Conservation (phyloP, 805 yeast species). For the Metschnikowia vanudenii region DNA sequence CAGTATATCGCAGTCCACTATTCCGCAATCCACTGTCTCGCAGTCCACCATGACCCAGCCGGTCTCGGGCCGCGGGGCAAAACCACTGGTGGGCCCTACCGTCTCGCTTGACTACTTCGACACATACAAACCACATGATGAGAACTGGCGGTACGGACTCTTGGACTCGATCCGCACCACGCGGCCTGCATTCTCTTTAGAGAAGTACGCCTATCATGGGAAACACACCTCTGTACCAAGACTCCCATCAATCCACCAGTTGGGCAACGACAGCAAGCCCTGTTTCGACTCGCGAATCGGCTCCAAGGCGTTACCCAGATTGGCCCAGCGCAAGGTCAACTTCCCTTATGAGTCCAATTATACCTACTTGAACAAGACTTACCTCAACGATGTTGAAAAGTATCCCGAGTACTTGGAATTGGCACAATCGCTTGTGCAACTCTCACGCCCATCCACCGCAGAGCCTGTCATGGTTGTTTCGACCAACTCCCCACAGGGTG, state of each 20-base stretch:
- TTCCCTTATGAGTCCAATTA: slow-evolving; percentile 56
- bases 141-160: slow-evolving; percentile 43
- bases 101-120: slow-evolving; percentile 44
- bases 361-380: slow-evolving; percentile 48
- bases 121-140: slow-evolving; percentile 45
- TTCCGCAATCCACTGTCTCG: too few relatives aligned
- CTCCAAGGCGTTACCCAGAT: slow-evolving; percentile 23
- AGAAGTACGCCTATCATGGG: slow-evolving; percentile 3
- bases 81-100: slow-evolving; percentile 26
- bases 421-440: slow-evolving; percentile 42
- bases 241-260: slow-evolving; percentile 16
- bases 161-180: slow-evolving; percentile 35
- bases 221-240: slow-evolving; percentile 1
- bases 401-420: slow-evolving; percentile 50
- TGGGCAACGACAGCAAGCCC: slow-evolving; percentile 26
- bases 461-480: not conserved
- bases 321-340: slow-evolving; percentile 38
- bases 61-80: too few relatives aligned
- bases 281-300: slow-evolving; percentile 38
- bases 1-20: slow-evolving; percentile 23
- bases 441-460: slow-evolving; percentile 23
- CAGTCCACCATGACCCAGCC: too few relatives aligned
- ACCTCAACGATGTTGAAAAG: slow-evolving; percentile 47
- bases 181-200: slow-evolving; percentile 11
- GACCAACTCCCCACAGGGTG: too few relatives aligned